Evolutionary conservation across 2,329 filamentous ascomycete genomes (phyloP).

Genomic region (Ophiostoma sp.): DNA sequence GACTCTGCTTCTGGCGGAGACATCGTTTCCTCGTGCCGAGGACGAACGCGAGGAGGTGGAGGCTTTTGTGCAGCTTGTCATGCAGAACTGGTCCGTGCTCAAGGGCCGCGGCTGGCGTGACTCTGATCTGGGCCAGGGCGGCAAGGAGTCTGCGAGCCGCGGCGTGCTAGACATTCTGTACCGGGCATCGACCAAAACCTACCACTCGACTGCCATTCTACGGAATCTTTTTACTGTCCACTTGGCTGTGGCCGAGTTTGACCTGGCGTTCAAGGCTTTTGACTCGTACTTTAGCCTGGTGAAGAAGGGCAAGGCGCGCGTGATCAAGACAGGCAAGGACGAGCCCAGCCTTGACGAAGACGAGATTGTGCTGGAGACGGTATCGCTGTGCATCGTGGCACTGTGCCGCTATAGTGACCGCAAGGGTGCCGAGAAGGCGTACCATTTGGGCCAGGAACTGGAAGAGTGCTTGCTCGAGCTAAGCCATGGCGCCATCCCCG

Average conservation of each 20-base stretch:
- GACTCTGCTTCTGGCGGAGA: slow-evolving; percentile 68
- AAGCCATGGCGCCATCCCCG: slow-evolving; percentile 31
- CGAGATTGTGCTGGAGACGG: slow-evolving; percentile 67
- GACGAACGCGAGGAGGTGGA: slow-evolving; percentile 76
- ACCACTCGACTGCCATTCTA: slow-evolving; percentile 86
- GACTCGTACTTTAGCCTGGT: slow-evolving; percentile 89
- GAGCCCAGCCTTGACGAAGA: slow-evolving; percentile 74
- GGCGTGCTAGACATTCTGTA: slow-evolving; percentile 84
- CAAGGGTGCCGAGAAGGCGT: slow-evolving; percentile 72
- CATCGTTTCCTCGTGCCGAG: slow-evolving; percentile 77
- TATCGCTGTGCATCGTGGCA: slow-evolving; percentile 72
- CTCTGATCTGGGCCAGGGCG: slow-evolving; percentile 73
- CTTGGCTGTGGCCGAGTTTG: slow-evolving; percentile 81
- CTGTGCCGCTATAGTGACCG: slow-evolving; percentile 75
- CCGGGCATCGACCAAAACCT: slow-evolving; percentile 84
- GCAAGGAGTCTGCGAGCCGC: slow-evolving; percentile 67
- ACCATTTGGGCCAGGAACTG: slow-evolving; percentile 63
- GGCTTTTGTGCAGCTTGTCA: slow-evolving; percentile 69
- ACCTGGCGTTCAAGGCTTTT: slow-evolving; percentile 83
- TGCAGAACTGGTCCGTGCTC: slow-evolving; percentile 79
- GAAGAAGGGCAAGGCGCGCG: slow-evolving; percentile 74
- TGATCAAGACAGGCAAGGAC: slow-evolving; percentile 68
- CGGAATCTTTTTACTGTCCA: slow-evolving; percentile 85
- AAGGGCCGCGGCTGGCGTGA: slow-evolving; percentile 77
- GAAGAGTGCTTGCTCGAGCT: slow-evolving; percentile 68